These are phyloP conservation scores for Saccharum officinarum DNA, from an alignment of 176 grass and related monocot genomes.

Conservation along the genomic window DNA sequence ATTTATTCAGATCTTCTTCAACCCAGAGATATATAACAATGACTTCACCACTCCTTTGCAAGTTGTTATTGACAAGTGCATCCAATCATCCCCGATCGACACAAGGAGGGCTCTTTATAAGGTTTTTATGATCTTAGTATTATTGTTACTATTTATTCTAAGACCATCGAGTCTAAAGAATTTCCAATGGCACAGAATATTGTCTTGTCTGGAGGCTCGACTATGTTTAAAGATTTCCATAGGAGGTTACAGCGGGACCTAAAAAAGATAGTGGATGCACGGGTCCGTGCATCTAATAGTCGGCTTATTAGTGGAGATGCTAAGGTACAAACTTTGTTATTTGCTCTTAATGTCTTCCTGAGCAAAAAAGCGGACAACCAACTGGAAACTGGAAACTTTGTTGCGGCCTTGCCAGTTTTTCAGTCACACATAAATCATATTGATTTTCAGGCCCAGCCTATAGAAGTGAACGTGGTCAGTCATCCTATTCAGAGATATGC, in stretches of 20 bases:
- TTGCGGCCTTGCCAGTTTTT: background rate
- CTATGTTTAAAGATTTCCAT: conserved; percentile 99
- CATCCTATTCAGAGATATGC: conserved; percentile 98
- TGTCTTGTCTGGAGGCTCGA: conserved; percentile 93
- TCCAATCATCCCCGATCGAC: conserved; percentile 98
- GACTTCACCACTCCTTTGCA: conserved; percentile 78
- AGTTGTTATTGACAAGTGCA: conserved; percentile 89
- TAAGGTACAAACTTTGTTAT: conserved; percentile 54
- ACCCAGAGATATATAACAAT: conserved; percentile 90
- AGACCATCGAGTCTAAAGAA: background rate
- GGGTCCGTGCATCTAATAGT: conserved; percentile 57
- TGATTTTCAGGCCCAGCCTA: conserved; percentile 72
- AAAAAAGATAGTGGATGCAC: conserved; percentile 95
- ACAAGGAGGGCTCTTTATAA: conserved; percentile 95
- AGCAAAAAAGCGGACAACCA: background rate
- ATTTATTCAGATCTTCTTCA: conserved; percentile 81
- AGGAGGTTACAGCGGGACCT: conserved; percentile 94
- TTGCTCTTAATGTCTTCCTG: conserved; percentile 21
- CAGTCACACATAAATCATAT: conserved; percentile 13
- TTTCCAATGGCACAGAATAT: conserved; percentile 71
- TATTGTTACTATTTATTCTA: background rate
- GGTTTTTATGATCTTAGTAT: conserved; percentile 44
- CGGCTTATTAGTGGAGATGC: conserved; percentile 61
- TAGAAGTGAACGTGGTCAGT: conserved; percentile 94
- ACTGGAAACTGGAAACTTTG: background rate